Evolutionary conservation across 179 eudicot genomes (phyloP).

Genomic region (Gypsophila paniculata): DNA sequence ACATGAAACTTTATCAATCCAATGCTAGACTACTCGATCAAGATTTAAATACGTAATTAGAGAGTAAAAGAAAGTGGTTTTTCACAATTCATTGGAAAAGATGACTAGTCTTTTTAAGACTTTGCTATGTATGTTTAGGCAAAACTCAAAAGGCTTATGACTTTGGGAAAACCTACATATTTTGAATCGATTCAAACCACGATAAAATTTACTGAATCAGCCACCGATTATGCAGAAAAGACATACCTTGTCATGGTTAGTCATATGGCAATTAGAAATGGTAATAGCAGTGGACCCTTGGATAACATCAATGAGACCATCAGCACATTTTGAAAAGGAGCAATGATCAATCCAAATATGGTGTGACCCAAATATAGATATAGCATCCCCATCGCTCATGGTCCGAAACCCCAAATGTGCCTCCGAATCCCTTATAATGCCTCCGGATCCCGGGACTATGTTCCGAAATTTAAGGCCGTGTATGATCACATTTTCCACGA

Average conservation of each 20-base stretch:
- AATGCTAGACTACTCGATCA: too few species aligned
- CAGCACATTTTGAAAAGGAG: conserved; percentile 26
- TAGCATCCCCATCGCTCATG: conserved; percentile 48
- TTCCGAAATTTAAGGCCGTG: conserved; percentile 35
- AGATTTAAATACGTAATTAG: too few species aligned
- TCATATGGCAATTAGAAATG: conserved; percentile 44
- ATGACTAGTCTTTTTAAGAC: too few species aligned
- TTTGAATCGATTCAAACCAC: too few species aligned
- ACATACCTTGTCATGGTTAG: conserved; percentile 30
- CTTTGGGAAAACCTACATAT: too few species aligned
- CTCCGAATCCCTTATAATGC: conserved; percentile 39
- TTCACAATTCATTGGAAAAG: too few species aligned
- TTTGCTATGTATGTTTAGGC: too few species aligned
- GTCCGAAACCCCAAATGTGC: conserved; percentile 41
- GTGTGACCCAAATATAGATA: conserved; percentile 38
- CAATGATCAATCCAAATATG: conserved; percentile 54
- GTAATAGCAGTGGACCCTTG: conserved; percentile 42
- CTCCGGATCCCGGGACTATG: conserved; percentile 33
- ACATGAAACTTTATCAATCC: neutral
- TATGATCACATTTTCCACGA: conserved; percentile 40
- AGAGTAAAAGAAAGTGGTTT: too few species aligned
- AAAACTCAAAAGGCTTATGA: too few species aligned
- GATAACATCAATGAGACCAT: conserved; percentile 41
- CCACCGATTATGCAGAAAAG: too few species aligned
- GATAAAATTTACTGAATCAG: too few species aligned